Percentiles rank a stretch among this genome's conserved stretches.
phyloP scores from a whole-genome alignment of 495 filamentous ascomycete species.

The Entonaema liquescens region DNA sequence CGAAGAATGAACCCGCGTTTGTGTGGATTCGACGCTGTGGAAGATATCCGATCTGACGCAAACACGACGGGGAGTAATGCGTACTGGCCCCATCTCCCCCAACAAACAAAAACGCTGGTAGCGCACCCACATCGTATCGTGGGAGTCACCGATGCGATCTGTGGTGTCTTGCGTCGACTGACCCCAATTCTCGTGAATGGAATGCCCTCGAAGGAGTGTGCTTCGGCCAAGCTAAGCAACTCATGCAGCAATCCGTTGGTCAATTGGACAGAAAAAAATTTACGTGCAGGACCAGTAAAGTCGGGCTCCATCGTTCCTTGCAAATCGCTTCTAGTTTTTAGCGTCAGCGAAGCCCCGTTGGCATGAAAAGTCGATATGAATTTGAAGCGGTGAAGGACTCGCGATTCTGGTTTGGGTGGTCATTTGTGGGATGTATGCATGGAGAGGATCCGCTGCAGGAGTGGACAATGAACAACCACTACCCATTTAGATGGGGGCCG shows the following conservation, averaged over 20 bases:
- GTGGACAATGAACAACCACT: conserved; percentile 41
- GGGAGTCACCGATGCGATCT: conserved; percentile 33
- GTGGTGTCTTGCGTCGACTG: conserved; percentile 11
- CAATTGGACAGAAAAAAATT: conserved; percentile 34
- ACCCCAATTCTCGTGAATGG: conserved; percentile 15
- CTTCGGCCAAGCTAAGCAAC: conserved; percentile 13
- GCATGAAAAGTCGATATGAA: conserved; percentile 29
- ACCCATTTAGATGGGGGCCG: conserved; percentile 37
- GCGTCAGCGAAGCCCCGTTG: conserved; percentile 26
- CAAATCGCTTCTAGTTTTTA: conserved; percentile 33
- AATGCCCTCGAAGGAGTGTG: conserved; percentile 28
- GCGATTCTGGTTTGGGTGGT: conserved; percentile 35
- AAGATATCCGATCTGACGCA: conserved; percentile 26
- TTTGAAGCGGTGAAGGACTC: conserved; percentile 37
- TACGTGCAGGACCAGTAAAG: conserved; percentile 30
- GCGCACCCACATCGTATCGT: conserved; percentile 27
- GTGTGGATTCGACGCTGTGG: conserved; percentile 22
- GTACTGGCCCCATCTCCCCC: conserved; percentile 23
- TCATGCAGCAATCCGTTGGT: conserved; percentile 35
- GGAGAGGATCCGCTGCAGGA: conserved; percentile 29
- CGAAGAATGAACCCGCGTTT: conserved; percentile 13
- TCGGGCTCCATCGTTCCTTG: conserved; percentile 22
- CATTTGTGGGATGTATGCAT: conserved; percentile 32
- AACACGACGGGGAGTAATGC: conserved; percentile 17
- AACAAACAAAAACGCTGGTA: conserved; percentile 14